Percentiles rank a stretch among this genome's conserved stretches.
phyloP scores from a whole-genome alignment of 371 early-diverging fungal species.

The Actinomucor elegans region DNA sequence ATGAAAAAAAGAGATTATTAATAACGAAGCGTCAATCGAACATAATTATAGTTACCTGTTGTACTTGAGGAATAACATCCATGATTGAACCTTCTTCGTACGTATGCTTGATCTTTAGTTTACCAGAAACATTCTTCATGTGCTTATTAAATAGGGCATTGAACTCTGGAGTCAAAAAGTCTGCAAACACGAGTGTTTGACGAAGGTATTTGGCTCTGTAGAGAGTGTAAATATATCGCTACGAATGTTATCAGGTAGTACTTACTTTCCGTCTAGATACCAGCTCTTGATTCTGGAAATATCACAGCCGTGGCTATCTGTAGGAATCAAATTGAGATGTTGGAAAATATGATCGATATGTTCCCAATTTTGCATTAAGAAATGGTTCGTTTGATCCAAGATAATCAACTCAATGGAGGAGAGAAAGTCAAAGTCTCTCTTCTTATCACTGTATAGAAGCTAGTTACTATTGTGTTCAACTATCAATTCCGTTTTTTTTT shows the following conservation, averaged over 20 bases:
- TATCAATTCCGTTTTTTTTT: too few relatives aligned
- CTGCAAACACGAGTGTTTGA: conserved; percentile 83
- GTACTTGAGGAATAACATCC: conserved; percentile 76
- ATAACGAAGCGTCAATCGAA: background rate
- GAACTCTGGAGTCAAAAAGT: conserved; percentile 85
- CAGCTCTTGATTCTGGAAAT: conserved; percentile 89
- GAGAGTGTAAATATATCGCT: too few relatives aligned
- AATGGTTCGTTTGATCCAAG: conserved; percentile 81
- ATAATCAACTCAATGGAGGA: conserved; percentile 91
- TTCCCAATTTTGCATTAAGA: conserved; percentile 98
- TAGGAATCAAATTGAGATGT: conserved; percentile 85
- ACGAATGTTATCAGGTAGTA: too few relatives aligned
- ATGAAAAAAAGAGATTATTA: background rate
- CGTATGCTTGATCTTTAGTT: conserved; percentile 64
- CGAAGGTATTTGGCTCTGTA: conserved; percentile 78
- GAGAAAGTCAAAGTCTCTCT: conserved; percentile 89
- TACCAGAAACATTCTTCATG: conserved; percentile 77
- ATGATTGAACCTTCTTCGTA: conserved; percentile 70
- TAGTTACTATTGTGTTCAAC: background rate
- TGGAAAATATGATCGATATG: conserved; percentile 85
- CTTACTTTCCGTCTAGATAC: conserved; percentile 79
- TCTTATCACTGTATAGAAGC: conserved; percentile 62
- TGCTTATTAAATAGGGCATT: conserved; percentile 78
- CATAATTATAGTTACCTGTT: too few relatives aligned
- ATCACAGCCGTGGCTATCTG: conserved; percentile 87